Evolutionary conservation across 768 basidiomycete species (phyloP).

Genomic region (Phaeotremella skinneri): DNA sequence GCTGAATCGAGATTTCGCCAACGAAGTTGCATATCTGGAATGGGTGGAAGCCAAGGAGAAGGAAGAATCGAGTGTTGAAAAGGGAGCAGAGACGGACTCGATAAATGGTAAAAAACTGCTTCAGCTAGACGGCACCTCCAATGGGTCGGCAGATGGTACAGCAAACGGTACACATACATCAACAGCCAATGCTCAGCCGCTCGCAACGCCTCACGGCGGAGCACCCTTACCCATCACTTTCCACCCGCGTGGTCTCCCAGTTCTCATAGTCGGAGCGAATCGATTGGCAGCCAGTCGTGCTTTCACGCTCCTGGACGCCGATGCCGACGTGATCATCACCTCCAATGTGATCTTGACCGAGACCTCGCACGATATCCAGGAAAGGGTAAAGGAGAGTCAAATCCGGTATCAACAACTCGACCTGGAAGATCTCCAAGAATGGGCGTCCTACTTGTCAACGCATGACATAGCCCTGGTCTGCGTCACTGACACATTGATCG

Average conservation of each 20-base stretch:
- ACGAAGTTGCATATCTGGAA: conserved; percentile 36
- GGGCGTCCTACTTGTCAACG: conserved; percentile 55
- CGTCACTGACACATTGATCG: conserved; percentile 73
- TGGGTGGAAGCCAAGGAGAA: conserved; percentile 5
- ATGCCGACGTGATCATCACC: conserved; percentile 64
- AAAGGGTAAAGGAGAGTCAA: conserved; percentile 61
- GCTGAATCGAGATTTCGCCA: conserved; percentile 34
- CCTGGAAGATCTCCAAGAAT: conserved; percentile 48
- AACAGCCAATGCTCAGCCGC: not conserved
- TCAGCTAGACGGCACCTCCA: too few species aligned
- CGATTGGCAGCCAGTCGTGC: conserved; percentile 78
- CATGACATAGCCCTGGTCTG: conserved; percentile 62
- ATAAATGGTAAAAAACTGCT: too few species aligned
- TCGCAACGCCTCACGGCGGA: conserved; percentile 11
- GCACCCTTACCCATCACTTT: conserved; percentile 45
- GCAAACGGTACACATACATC: not conserved
- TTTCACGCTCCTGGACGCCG: conserved; percentile 76
- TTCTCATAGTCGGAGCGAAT: conserved; percentile 75
- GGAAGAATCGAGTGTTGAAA: not conserved
- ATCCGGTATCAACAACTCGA: conserved; percentile 56
- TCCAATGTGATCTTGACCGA: conserved; percentile 56
- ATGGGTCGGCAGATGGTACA: too few species aligned
- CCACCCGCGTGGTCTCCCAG: conserved; percentile 48
- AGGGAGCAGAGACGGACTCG: not conserved
- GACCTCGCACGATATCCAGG: conserved; percentile 71